phyloP scores from a whole-genome alignment of 2,329 filamentous ascomycete species.

The Trichophyton mentagrophytes region DNA sequence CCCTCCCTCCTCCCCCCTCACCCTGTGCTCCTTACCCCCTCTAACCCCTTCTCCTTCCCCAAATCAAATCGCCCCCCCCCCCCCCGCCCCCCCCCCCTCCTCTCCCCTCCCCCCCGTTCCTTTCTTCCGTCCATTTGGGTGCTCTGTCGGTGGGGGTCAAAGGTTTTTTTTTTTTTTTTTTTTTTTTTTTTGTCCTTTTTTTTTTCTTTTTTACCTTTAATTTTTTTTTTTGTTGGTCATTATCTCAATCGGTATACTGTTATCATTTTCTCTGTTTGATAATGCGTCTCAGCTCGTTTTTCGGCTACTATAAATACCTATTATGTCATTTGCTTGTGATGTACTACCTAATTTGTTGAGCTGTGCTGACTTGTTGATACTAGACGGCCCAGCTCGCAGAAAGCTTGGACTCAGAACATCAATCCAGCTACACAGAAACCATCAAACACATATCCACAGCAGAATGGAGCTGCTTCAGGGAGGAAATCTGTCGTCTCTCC shows the following conservation, averaged over 20 bases:
- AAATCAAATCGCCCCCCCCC: no score
- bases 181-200: slow-evolving; percentile 6
- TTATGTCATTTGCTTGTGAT: not conserved
- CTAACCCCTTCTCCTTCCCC: no score
- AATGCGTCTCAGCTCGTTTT: no score
- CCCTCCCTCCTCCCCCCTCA: no score
- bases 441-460: slow-evolving; percentile 31
- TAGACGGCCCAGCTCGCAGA: slow-evolving; percentile 43
- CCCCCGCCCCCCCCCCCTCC: no score
- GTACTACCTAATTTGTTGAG: not conserved
- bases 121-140: no score
- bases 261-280: no score
- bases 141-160: slow-evolving; percentile 41
- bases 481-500: slow-evolving; percentile 30
- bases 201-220: not conserved
- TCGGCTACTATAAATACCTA: no score
- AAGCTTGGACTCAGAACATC: slow-evolving; percentile 48
- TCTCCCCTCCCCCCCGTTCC: no score
- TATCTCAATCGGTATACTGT: no score
- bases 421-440: slow-evolving; percentile 50
- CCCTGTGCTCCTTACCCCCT: no score
- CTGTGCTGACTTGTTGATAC: slow-evolving; percentile 16
- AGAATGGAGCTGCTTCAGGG: slow-evolving; percentile 42
- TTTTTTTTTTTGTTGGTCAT: not conserved
- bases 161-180: slow-evolving; percentile 29